Base-by-base conservation (phyloP, 148 eudicot species). In the Rhododendron griersonianum region DNA sequence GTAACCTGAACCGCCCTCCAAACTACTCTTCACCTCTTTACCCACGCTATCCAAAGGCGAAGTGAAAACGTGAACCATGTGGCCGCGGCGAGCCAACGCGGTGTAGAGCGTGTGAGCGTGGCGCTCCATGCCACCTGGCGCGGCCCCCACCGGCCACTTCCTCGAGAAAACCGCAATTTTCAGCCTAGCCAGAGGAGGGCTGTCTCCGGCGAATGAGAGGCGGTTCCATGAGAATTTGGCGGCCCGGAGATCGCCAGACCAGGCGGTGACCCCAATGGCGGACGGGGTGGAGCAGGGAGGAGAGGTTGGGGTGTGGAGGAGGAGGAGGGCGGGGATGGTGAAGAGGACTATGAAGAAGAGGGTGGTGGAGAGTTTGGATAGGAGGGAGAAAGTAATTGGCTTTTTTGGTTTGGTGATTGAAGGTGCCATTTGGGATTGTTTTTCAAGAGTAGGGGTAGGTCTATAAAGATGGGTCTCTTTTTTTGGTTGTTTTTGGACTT, bases 121-220 rank as follows among this genome's bases (percentile, higher is more conserved):
- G 1, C 98, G 98, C 82, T 95, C 98, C 98, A 95, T 95, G 3
- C 98, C 98, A 1, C 98, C 98, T 0, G 98, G 98, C 15, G 81
- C 84, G 23, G 95, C 81, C 37, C 92, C 89, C 1, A 89, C 88
- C 0, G 98, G 98, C 98, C 98, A 95, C 83, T 93, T 95, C 33
- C 95, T 82, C 0, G 96, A 91, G 77, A 95, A 95, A 14, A 94
- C 98, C 0, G 98, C 98, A n/a, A 95, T 83, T 28, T 91, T 93
- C 14, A 95, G 90, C 1, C 83, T 78, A 16, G 13, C 59, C 1
- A 83, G 82, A 2, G 93, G 89, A 4, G 91, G 93, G 3, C 37
- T 47, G 7, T 35, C 48, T 13, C 81, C 87, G 0, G 63, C 7
- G 59, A 92, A 90, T 1, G 84, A 50, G 6, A 95, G 88, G 71